Evolutionary conservation across 2,329 filamentous ascomycete species (phyloP), one percentile per base, ranked within the genome.

Genomic region (Ophioceras dolichostomum): DNA sequence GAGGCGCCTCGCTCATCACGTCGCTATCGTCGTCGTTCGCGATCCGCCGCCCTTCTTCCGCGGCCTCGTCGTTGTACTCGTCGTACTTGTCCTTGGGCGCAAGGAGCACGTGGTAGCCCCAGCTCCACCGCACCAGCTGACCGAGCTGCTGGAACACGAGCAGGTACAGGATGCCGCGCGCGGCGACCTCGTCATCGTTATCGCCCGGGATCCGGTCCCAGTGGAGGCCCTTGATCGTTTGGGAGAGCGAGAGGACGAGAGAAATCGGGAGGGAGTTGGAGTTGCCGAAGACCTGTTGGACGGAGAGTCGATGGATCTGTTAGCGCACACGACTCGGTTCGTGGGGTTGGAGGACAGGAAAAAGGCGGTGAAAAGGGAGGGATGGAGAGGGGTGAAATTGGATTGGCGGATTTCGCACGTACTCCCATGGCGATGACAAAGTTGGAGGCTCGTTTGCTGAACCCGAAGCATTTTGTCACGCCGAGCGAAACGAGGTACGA

Each of bases 221-320:
- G 56, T 96, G 89, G 22, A 98, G 68, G 5, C 91, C 91, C 49
- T 80, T 77, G 39, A 98, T 70, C 1, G 91, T 98, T 55, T 94
- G 83, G 12, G 89, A 93, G 10, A 98, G 71, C 8, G 89, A 95
- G 40, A 96, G 73, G 43, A 98, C 87, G 39, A 98, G 76, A 0
- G 91, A 98, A 43, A 98, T 96, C 1, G 91, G 91, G 16, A 98
- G 72, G 14, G 91, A 96, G 61, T 98, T 98, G 24, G 89, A 96
- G 58, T 98, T 98, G 49, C 89, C 91, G 57, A 98, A 98, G 34
- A 96, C 75, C 74, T 78, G 43, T 20, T 33, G 40, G 21, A n/a
- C n/a, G n/a, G n/a, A n/a, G n/a, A n/a, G n/a, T n/a, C n/a, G n/a
- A n/a, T n/a, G n/a, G n/a, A n/a, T n/a, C n/a, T n/a, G n/a, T n/a